Evolutionary conservation across 2,329 filamentous ascomycete species (phyloP).

Genomic region (Fusarium zealandicum): DNA sequence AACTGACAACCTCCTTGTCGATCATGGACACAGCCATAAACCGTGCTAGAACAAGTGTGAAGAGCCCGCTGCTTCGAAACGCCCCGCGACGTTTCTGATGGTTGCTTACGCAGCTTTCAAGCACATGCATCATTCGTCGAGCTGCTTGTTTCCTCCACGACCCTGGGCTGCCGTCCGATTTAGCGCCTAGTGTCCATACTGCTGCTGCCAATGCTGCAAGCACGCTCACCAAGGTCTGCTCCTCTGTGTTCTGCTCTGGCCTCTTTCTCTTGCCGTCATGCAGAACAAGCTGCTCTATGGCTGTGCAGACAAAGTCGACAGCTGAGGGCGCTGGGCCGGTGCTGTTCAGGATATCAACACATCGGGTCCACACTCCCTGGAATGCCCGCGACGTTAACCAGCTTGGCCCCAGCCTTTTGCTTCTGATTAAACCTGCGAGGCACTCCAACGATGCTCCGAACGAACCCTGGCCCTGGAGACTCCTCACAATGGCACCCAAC

Average conservation of each 20-base stretch:
- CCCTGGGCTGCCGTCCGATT: slow-evolving; percentile 1
- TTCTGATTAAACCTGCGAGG: slow-evolving; percentile 32
- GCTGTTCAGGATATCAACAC: slow-evolving; percentile 37
- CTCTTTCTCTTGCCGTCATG: slow-evolving; percentile 3
- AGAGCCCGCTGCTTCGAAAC: slow-evolving; percentile 27
- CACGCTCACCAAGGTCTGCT: slow-evolving; percentile 43
- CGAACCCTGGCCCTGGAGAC: slow-evolving; percentile 8
- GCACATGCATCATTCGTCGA: slow-evolving; percentile 38
- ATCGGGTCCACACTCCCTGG: slow-evolving; percentile 37
- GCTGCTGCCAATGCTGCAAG: slow-evolving; percentile 43
- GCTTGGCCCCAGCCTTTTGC: slow-evolving; percentile 27
- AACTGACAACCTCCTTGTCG: slow-evolving; percentile 16
- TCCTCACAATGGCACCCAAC: slow-evolving; percentile 30
- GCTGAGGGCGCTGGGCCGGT: slow-evolving; percentile 32
- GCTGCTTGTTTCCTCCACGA: slow-evolving; percentile 22
- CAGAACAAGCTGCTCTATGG: slow-evolving; percentile 35
- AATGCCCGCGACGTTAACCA: slow-evolving; percentile 41
- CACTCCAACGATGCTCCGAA: slow-evolving; percentile 34
- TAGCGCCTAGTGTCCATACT: slow-evolving; percentile 24
- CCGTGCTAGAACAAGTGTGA: slow-evolving; percentile 40
- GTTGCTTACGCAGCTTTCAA: slow-evolving; percentile 38
- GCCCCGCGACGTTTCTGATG: slow-evolving; percentile 17
- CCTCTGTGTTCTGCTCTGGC: slow-evolving; percentile 15
- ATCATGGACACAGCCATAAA: slow-evolving; percentile 39
- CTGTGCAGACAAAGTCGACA: slow-evolving; percentile 35